These are phyloP conservation scores for Bipolaris gigantea DNA, from an alignment of 2,329 filamentous ascomycete species.

Conservation along the genomic window DNA sequence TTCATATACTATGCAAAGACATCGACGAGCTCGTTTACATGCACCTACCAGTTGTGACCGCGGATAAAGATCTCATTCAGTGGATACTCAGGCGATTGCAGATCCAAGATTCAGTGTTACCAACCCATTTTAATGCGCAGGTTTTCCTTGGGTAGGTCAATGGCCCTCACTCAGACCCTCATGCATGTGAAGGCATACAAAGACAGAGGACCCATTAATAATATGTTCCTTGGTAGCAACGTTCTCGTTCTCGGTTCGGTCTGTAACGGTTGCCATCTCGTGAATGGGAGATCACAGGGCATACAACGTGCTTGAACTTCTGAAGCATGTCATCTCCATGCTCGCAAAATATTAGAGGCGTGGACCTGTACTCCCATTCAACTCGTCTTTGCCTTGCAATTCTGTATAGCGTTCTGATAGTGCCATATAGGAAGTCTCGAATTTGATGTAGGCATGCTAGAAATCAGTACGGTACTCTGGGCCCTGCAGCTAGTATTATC, in stretches of 20 bases:
- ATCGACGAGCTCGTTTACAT: slow-evolving; percentile 6
- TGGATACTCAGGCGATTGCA: not conserved
- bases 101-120: not conserved
- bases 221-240: not conserved
- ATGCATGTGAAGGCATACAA: not conserved
- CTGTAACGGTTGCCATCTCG: not conserved
- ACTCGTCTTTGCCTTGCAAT: not conserved
- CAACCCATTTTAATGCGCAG: not conserved
- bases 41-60: slow-evolving; percentile 3
- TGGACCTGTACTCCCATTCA: too few relatives aligned
- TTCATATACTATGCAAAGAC: slow-evolving; percentile 11
- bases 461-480: not conserved
- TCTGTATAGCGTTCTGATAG: not conserved
- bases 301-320: not conserved
- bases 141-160: not conserved
- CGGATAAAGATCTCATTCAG: not conserved
- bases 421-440: not conserved
- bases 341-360: not conserved
- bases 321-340: not conserved
- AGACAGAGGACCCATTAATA: not conserved
- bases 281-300: not conserved
- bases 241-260: not conserved
- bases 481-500: too few relatives aligned
- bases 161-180: not conserved
- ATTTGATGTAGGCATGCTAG: not conserved